Percentiles rank a stretch among this genome's conserved stretches.
These are phyloP conservation scores for Peronospora belbahrii DNA, from an alignment of 352 stramenopile species.

Conservation along the genomic window DNA sequence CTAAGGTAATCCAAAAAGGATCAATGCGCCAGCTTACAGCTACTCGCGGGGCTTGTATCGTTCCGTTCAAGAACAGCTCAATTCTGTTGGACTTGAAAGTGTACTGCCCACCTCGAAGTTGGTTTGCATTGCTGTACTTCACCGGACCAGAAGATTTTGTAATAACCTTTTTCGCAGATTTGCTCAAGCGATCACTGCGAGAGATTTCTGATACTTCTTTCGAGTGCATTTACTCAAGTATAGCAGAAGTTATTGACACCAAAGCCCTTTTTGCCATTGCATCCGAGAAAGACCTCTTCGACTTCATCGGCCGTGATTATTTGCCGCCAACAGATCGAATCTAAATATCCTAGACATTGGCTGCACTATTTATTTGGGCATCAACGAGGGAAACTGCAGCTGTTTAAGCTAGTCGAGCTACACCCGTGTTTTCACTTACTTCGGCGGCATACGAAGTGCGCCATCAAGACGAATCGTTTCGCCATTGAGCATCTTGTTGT, in stretches of 20 bases:
- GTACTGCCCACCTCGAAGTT: conserved; percentile 45
- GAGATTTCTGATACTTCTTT: conserved; percentile 51
- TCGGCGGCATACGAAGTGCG: conserved; percentile 92
- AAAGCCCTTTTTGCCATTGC: conserved; percentile 31
- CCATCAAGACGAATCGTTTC: conserved; percentile 97
- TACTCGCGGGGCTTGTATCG: conserved; percentile 37
- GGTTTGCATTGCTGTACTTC: conserved; percentile 70
- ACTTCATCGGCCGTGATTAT: conserved; percentile 39
- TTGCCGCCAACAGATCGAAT: conserved; percentile 36
- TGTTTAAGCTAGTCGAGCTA: conserved; percentile 1
- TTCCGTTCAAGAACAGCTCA: conserved; percentile 47
- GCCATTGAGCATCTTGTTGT: conserved; percentile 98
- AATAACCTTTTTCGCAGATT: conserved; percentile 30
- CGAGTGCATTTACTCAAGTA: conserved; percentile 38
- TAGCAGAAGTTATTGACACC: conserved; percentile 23
- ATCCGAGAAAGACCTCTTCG: conserved; percentile 60
- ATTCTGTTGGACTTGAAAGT: conserved; percentile 72
- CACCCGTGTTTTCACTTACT: conserved; percentile 31
- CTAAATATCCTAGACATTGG: conserved; percentile 14
- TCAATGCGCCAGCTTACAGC: conserved; percentile 28
- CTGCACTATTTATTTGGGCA: conserved; percentile 24
- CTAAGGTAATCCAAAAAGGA: conserved; percentile 24
- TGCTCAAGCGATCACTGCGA: conserved; percentile 36
- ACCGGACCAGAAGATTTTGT: conserved; percentile 58
- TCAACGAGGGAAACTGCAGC: background rate